Conservation (phyloP, 495 filamentous ascomycete genomes). For the Tricharina praecox region DNA sequence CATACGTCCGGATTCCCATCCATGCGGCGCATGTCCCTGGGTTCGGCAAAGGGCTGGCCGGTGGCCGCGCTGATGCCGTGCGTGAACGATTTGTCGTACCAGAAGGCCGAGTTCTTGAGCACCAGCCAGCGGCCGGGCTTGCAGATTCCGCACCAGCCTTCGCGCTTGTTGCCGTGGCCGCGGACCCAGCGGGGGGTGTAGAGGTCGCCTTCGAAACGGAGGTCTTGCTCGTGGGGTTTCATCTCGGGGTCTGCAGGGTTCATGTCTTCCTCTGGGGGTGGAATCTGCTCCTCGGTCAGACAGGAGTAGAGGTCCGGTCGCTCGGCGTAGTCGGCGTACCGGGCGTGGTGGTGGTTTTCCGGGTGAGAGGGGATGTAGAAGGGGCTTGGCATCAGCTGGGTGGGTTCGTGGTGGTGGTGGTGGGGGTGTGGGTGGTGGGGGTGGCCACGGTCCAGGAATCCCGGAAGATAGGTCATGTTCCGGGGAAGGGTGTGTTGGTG, state of each 20-base stretch:
- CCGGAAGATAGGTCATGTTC: conserved; percentile 25
- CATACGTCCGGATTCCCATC: conserved; percentile 66
- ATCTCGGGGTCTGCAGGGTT: conserved; percentile 53
- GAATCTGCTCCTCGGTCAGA: conserved; percentile 46
- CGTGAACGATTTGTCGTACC: conserved; percentile 73
- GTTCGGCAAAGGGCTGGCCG: conserved; percentile 54
- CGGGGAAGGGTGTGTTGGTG: conserved; percentile 32
- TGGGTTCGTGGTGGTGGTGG: conserved; percentile 15
- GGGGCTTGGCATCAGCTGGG: conserved; percentile 19
- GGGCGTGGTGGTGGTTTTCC: conserved; percentile 42
- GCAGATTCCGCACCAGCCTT: conserved; percentile 74
- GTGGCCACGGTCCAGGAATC: background rate
- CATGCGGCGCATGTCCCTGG: conserved; percentile 52
- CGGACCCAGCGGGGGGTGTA: conserved; percentile 67
- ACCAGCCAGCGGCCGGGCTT: conserved; percentile 68
- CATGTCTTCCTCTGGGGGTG: conserved; percentile 59
- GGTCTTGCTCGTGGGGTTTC: conserved; percentile 53
- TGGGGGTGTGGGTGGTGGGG: too few species aligned
- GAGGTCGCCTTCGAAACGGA: conserved; percentile 59
- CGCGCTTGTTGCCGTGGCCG: conserved; percentile 63
- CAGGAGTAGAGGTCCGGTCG: conserved; percentile 59
- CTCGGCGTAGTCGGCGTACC: conserved; percentile 48
- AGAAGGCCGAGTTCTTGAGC: conserved; percentile 68
- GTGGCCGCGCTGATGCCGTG: conserved; percentile 67
- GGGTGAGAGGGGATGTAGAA: conserved; percentile 46